Evolutionary conservation across 768 basidiomycete genomes (phyloP).

Genomic region (Lactifluus piperatus): DNA sequence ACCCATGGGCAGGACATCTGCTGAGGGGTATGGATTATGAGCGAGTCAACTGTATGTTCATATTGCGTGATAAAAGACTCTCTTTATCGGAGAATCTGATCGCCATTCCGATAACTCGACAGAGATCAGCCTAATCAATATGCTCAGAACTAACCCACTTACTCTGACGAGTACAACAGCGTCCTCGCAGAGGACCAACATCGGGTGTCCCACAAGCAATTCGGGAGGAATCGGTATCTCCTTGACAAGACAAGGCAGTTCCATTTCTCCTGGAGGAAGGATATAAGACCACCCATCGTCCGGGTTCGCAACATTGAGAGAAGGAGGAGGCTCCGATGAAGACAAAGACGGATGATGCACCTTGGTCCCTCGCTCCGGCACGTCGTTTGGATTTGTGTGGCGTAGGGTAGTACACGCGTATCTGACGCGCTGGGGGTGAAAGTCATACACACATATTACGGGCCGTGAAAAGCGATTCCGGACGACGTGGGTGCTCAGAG

Average conservation of each 20-base stretch:
- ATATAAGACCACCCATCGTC: neutral
- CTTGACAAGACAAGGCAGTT: neutral
- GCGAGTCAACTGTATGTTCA: too few species aligned
- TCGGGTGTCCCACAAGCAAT: neutral
- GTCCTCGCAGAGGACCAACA: conserved; percentile 1
- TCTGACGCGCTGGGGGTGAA: neutral
- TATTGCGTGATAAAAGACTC: neutral
- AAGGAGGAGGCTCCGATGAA: neutral
- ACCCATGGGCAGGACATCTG: too few species aligned
- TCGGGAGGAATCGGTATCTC: neutral
- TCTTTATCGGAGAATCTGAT: neutral
- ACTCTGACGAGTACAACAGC: neutral
- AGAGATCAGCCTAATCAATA: neutral
- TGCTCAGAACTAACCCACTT: neutral
- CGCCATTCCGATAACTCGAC: neutral
- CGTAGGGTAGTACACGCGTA: too few species aligned
- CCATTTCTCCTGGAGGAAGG: neutral
- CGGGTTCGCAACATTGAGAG: neutral
- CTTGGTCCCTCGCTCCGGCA: neutral
- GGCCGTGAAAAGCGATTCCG: neutral
- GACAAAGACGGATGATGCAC: neutral
- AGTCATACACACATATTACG: conserved; percentile 1
- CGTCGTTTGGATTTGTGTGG: neutral
- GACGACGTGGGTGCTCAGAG: neutral
- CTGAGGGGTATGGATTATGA: too few species aligned